Conservation (phyloP, 2,329 filamentous ascomycete genomes). For the Biscogniauxia sp. region DNA sequence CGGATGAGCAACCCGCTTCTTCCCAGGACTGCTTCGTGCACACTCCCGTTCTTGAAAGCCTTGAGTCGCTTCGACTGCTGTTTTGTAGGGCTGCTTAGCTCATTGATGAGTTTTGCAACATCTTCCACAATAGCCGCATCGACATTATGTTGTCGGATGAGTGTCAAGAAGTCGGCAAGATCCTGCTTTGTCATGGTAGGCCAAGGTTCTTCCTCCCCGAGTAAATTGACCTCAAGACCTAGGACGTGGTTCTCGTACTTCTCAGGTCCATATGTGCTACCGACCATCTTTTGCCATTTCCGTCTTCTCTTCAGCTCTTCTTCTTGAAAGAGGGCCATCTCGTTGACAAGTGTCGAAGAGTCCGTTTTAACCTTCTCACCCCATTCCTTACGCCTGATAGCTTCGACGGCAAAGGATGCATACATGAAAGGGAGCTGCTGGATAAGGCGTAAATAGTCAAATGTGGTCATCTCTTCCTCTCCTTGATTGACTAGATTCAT, state of each 20-base stretch:
- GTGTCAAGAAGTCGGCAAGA: conserved; percentile 69
- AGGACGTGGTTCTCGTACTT: conserved; percentile 66
- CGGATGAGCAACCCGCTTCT: conserved; percentile 80
- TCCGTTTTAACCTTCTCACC: conserved; percentile 85
- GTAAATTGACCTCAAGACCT: conserved; percentile 80
- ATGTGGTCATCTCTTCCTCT: conserved; percentile 73
- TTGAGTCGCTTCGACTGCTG: conserved; percentile 85
- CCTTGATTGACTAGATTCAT: conserved; percentile 70
- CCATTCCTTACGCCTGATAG: conserved; percentile 85
- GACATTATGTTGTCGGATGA: conserved; percentile 62
- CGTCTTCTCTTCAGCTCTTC: conserved; percentile 86
- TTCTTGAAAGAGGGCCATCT: conserved; percentile 88
- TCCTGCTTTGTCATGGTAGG: conserved; percentile 74
- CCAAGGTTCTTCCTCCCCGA: conserved; percentile 78
- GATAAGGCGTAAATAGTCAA: conserved; percentile 77
- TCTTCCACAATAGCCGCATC: conserved; percentile 68
- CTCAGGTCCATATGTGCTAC: conserved; percentile 68
- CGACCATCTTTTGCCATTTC: conserved; percentile 86
- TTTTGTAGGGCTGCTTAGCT: conserved; percentile 77
- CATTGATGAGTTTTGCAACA: conserved; percentile 71
- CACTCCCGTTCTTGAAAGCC: conserved; percentile 93
- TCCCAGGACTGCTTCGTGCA: conserved; percentile 87
- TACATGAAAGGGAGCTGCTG: conserved; percentile 86
- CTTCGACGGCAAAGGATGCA: conserved; percentile 82
- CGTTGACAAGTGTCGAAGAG: conserved; percentile 83